These are phyloP conservation scores for Pachyrhizus erosus DNA, from an alignment of 306 rosid species.

Conservation along the genomic window DNA sequence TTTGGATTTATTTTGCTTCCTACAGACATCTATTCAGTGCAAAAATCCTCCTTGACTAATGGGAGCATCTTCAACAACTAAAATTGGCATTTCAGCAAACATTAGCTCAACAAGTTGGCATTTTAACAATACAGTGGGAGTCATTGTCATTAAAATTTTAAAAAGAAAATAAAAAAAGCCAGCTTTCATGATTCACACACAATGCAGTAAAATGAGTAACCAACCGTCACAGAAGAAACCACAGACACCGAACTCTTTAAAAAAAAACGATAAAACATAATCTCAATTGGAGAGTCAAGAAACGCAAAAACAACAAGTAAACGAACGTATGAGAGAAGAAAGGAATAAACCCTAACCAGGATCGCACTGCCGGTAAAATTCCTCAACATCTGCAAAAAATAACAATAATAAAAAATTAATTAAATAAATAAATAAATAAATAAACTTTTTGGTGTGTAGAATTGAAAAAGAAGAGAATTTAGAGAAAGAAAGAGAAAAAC, in stretches of 20 bases:
- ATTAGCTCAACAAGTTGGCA: not conserved
- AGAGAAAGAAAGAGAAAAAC: constrained; percentile 37
- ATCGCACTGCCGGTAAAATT: constrained; percentile 70
- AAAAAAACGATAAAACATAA: not conserved
- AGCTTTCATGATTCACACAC: not conserved
- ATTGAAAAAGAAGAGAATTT: not conserved
- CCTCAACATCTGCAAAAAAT: constrained; percentile 59
- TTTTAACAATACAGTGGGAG: too few species aligned
- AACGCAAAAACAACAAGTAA: not conserved
- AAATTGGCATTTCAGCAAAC: not conserved
- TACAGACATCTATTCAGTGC: too few species aligned
- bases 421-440: not conserved
- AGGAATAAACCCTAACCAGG: constrained; percentile 62
- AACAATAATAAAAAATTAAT: not conserved
- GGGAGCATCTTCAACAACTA: not conserved
- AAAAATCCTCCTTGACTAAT: too few species aligned
- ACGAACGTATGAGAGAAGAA: not conserved
- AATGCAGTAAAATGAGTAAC: constrained; percentile 3
- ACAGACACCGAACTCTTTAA: not conserved
- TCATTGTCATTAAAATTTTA: not conserved
- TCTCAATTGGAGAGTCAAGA: not conserved
- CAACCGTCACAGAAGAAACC: not conserved
- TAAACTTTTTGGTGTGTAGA: not conserved
- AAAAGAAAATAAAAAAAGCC: not conserved
- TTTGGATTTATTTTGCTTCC: too few species aligned